Conservation (phyloP, 768 basidiomycete species). For the Clitopilus passeckerianus region DNA sequence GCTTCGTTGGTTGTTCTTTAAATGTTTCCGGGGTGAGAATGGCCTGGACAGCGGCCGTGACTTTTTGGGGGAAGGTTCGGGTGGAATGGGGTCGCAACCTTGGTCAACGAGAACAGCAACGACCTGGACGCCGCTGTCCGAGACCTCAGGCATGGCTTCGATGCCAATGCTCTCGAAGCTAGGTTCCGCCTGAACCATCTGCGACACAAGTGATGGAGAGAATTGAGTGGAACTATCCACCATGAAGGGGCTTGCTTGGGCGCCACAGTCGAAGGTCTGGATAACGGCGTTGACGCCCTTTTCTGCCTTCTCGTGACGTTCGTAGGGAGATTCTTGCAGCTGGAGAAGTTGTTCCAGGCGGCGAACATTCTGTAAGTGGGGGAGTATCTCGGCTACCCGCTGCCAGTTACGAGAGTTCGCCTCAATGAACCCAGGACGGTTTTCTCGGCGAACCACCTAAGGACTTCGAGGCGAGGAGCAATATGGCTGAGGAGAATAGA, state of each 20-base stretch:
- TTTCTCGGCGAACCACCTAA: conserved; percentile 82
- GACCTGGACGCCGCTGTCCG: conserved; percentile 27
- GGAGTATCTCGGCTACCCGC: conserved; percentile 59
- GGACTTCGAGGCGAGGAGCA: conserved; percentile 60
- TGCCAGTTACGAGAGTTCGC: conserved; percentile 67
- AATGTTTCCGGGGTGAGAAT: conserved; percentile 14
- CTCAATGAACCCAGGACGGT: conserved; percentile 65
- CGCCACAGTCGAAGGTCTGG: conserved; percentile 22
- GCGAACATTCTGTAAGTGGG: conserved; percentile 68
- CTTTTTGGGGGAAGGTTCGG: conserved; percentile 14
- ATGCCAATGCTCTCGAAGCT: conserved; percentile 22
- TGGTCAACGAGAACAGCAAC: conserved; percentile 36
- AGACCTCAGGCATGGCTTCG: conserved; percentile 18
- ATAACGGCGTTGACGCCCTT: conserved; percentile 44
- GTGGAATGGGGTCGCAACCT: conserved; percentile 51
- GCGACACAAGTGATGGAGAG: conserved; percentile 26
- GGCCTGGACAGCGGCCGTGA: conserved; percentile 29
- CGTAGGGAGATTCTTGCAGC: conserved; percentile 9
- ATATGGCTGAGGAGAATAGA: conserved; percentile 75
- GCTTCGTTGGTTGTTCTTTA: conserved; percentile 3
- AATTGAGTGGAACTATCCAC: conserved; percentile 28
- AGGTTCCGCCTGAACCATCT: conserved; percentile 28
- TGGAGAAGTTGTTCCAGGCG: conserved; percentile 50
- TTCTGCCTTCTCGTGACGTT: conserved; percentile 30
- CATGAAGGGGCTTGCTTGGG: conserved; percentile 25